Evolutionary conservation across 163 green algal genomes (phyloP).

Genomic region (Scenedesmus sp.): DNA sequence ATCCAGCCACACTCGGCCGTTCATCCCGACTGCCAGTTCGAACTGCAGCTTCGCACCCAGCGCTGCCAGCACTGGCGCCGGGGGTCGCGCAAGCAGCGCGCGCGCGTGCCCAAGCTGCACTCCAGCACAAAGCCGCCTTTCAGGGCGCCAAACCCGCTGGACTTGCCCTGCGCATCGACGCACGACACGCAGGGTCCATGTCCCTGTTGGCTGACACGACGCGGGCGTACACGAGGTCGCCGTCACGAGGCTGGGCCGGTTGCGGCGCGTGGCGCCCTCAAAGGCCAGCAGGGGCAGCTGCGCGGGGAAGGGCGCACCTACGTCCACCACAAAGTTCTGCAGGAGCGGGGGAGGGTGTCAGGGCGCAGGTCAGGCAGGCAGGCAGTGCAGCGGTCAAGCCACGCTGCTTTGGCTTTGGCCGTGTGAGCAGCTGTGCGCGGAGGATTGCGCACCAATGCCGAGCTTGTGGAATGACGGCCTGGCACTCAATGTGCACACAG

Average conservation of each 20-base stretch:
- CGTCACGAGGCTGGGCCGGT: slow-evolving; percentile 76
- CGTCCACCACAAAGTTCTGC: slow-evolving; percentile 89
- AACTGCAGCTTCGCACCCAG: slow-evolving; percentile 80
- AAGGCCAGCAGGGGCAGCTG: slow-evolving; percentile 89
- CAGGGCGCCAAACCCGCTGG: slow-evolving; percentile 81
- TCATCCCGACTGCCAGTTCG: slow-evolving; percentile 90
- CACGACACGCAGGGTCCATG: slow-evolving; percentile 74
- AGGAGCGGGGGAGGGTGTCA: neutral
- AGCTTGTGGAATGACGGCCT: no score
- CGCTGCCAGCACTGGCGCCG: slow-evolving; percentile 71
- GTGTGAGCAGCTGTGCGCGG: no score
- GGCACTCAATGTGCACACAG: no score
- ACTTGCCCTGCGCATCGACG: slow-evolving; percentile 69
- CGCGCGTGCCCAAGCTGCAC: slow-evolving; percentile 68
- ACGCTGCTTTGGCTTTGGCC: no score
- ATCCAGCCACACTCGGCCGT: slow-evolving; percentile 88
- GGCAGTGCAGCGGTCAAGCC: neutral
- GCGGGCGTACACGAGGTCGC: slow-evolving; percentile 85
- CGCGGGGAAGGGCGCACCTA: slow-evolving; percentile 79
- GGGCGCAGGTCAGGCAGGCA: neutral
- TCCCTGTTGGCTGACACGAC: slow-evolving; percentile 76
- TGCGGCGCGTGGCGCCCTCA: slow-evolving; percentile 89
- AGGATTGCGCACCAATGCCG: no score
- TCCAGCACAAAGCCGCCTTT: slow-evolving; percentile 75
- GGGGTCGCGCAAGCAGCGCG: slow-evolving; percentile 73